Evolutionary conservation across 345 rosid genomes (phyloP).

Genomic region (Eucalyptus sp.): DNA sequence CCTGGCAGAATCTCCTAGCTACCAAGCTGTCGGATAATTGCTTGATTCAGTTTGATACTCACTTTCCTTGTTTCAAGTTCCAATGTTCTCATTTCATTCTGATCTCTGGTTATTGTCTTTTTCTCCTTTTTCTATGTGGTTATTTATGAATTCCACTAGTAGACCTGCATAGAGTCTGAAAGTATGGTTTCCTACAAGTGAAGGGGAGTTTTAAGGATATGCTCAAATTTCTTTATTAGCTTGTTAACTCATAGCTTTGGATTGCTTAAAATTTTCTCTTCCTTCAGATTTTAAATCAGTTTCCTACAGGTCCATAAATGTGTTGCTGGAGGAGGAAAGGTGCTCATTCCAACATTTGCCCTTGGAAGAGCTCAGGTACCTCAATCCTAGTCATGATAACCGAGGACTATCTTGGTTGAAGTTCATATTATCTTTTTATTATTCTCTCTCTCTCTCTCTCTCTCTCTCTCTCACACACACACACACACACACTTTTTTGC

Average conservation of each 20-base stretch:
- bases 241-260: not conserved
- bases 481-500: not conserved
- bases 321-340: conserved; percentile 91
- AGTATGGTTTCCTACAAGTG: not conserved
- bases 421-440: not conserved
- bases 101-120: not conserved
- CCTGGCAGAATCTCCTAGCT: not conserved
- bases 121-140: not conserved
- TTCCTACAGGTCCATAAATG: conserved; percentile 72
- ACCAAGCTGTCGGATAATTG: not conserved
- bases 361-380: conserved; percentile 96
- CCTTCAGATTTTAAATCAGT: not conserved
- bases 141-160: not conserved
- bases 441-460: not conserved
- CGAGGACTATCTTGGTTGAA: not conserved
- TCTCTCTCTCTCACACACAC: not conserved
- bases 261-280: not conserved
- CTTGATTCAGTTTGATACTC: not conserved
- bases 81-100: not conserved
- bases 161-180: not conserved
- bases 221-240: not conserved
- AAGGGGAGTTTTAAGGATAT: not conserved
- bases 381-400: not conserved
- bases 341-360: conserved; percentile 93
- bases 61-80: not conserved